These are phyloP conservation scores for Tricholoma hemisulphureum DNA, from an alignment of 768 basidiomycete genomes.

Conservation along the genomic window DNA sequence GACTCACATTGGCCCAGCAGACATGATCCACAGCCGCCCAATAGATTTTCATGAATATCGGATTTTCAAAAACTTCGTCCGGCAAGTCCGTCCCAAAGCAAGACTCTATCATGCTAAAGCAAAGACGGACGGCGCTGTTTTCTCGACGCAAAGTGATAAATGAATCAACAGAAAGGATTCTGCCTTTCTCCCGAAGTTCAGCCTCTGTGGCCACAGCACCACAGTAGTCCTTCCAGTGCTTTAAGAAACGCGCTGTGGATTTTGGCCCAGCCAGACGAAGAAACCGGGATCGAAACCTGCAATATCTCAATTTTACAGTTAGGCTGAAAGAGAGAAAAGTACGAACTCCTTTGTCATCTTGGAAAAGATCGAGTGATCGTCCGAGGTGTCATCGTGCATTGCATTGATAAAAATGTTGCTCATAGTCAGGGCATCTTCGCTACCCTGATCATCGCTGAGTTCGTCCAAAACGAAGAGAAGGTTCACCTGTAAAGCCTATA, in stretches of 20 bases:
- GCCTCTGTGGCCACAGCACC: conserved; percentile 60
- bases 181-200: conserved; percentile 53
- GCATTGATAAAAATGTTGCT: conserved; percentile 52
- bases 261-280: conserved; percentile 44
- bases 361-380: conserved; percentile 56
- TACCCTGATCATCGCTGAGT: conserved; percentile 64
- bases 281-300: conserved; percentile 55
- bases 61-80: conserved; percentile 58
- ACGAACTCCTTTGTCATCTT: conserved; percentile 63
- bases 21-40: conserved; percentile 64
- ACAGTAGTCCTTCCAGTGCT: conserved; percentile 55
- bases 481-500: conserved; percentile 40
- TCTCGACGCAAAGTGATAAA: conserved; percentile 63
- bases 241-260: conserved; percentile 47
- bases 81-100: conserved; percentile 61
- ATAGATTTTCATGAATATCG: conserved; percentile 51
- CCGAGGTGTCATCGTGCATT: conserved; percentile 50
- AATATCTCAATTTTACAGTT: conserved; percentile 4
- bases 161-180: conserved; percentile 52
- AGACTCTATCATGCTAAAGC: conserved; percentile 63
- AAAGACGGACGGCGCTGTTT: conserved; percentile 65
- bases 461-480: conserved; percentile 68
- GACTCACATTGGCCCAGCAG: conserved; percentile 66
- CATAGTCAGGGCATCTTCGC: conserved; percentile 51
- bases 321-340: neutral